Conservation (phyloP, 495 filamentous ascomycete genomes). For the Platismatia glauca region DNA sequence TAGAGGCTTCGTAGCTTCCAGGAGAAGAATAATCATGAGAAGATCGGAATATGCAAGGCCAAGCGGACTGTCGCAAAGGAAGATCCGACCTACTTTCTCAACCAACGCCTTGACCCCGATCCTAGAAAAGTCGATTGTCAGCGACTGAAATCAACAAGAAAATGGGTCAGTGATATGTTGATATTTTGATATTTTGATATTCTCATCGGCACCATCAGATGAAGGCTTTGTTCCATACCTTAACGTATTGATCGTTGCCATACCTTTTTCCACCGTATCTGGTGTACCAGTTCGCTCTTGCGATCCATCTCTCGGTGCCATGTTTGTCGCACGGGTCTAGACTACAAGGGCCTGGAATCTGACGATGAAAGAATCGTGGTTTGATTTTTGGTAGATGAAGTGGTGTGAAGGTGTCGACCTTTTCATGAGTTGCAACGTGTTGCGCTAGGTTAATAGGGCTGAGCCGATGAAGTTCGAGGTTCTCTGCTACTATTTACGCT, state of each 20-base stretch:
- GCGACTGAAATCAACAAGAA: neutral
- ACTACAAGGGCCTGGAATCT: neutral
- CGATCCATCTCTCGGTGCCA: conserved; percentile 41
- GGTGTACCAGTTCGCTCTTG: conserved; percentile 46
- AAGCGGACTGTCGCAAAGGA: neutral
- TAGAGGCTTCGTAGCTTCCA: too few relatives aligned
- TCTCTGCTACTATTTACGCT: neutral
- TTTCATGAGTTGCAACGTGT: too few relatives aligned
- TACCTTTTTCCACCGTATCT: conserved; percentile 62
- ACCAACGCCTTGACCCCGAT: conserved; percentile 67
- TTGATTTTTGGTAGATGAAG: conserved; percentile 11
- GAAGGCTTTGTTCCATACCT: conserved; percentile 35
- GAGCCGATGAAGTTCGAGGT: neutral
- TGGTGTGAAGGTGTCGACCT: neutral
- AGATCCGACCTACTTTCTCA: conserved; percentile 47
- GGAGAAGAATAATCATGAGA: too few relatives aligned
- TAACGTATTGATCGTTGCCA: conserved; percentile 70
- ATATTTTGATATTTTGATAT: too few relatives aligned
- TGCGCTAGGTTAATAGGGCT: conserved; percentile 1
- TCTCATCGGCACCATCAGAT: conserved; percentile 11
- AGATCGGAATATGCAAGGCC: neutral
- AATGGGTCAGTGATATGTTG: too few relatives aligned
- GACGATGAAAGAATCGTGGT: neutral
- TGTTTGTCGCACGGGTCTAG: conserved; percentile 22
- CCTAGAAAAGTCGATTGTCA: conserved; percentile 38